These are phyloP conservation scores for Lagenaria siceraria DNA, from an alignment of 306 rosid genomes.

Conservation along the genomic window DNA sequence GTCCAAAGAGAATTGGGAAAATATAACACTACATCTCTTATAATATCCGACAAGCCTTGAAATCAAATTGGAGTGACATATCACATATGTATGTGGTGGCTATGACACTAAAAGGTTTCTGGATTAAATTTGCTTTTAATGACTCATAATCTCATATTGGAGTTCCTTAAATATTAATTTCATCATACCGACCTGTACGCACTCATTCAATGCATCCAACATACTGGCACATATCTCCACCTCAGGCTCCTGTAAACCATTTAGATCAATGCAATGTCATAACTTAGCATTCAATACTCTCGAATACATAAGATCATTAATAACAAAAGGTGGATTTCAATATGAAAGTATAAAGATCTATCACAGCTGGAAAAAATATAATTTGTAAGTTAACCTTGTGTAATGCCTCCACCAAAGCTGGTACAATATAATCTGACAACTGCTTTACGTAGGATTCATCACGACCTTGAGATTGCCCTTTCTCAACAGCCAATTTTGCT, in stretches of 20 bases:
- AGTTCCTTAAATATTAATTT: background rate
- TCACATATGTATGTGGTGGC: background rate
- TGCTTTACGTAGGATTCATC: conserved; percentile 64
- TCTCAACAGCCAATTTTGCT: conserved; percentile 87
- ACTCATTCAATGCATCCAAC: conserved; percentile 82
- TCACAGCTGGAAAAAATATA: background rate
- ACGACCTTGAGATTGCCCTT: conserved; percentile 86
- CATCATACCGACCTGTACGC: conserved; percentile 55
- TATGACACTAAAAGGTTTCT: background rate
- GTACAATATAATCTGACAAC: conserved; percentile 69
- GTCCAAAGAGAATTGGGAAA: background rate
- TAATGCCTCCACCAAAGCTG: conserved; percentile 89
- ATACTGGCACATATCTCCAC: conserved; percentile 91
- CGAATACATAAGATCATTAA: conserved; percentile 4
- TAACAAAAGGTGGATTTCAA: background rate
- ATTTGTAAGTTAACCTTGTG: conserved; percentile 42
- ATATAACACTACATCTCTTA: background rate
- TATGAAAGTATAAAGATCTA: background rate
- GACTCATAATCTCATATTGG: background rate
- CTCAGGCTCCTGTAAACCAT: conserved; percentile 74
- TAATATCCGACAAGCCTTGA: background rate
- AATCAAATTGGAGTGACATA: background rate
- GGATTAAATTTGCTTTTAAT: background rate
- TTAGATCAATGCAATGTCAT: background rate
- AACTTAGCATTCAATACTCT: background rate